Percentiles rank a stretch among this genome's conserved stretches.
Evolutionary conservation across 1,284 basidiomycete genomes (phyloP).

Genomic region (Tranzscheliella williamsii): DNA sequence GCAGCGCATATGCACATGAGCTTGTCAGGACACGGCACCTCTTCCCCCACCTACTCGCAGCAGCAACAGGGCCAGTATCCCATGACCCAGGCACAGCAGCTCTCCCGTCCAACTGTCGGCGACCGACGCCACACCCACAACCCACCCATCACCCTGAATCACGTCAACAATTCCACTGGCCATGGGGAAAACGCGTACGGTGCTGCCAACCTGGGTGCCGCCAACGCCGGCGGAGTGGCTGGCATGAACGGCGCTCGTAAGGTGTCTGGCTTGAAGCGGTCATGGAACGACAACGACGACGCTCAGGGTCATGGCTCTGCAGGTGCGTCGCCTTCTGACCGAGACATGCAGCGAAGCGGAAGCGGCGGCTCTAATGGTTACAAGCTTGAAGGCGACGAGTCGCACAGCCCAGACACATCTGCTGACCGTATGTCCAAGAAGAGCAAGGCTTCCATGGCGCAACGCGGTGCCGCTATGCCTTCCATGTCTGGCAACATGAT

Average conservation of each 20-base stretch:
- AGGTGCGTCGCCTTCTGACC: conserved; percentile 29
- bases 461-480: conserved; percentile 21
- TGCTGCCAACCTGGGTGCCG: conserved; percentile 25
- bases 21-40: conserved; percentile 34
- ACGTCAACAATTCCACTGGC: conserved; percentile 9
- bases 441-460: conserved; percentile 22
- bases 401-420: conserved; percentile 35
- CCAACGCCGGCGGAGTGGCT: conserved; percentile 13
- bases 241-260: conserved; percentile 30
- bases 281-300: conserved; percentile 31
- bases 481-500: conserved; percentile 35
- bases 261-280: conserved; percentile 40
- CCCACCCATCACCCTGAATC: conserved; percentile 38
- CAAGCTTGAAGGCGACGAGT: conserved; percentile 37
- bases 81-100: conserved; percentile 32
- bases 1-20: conserved; percentile 39
- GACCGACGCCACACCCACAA: conserved; percentile 38
- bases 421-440: conserved; percentile 34
- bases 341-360: conserved; percentile 43
- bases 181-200: conserved; percentile 33
- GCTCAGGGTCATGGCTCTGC: conserved; percentile 33
- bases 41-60: conserved; percentile 34
- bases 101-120: conserved; percentile 19
- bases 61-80: conserved; percentile 23
- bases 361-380: conserved; percentile 30